Evolutionary conservation across 2,329 filamentous ascomycete genomes (phyloP).

Genomic region (Pseudogymnoascus sp.): DNA sequence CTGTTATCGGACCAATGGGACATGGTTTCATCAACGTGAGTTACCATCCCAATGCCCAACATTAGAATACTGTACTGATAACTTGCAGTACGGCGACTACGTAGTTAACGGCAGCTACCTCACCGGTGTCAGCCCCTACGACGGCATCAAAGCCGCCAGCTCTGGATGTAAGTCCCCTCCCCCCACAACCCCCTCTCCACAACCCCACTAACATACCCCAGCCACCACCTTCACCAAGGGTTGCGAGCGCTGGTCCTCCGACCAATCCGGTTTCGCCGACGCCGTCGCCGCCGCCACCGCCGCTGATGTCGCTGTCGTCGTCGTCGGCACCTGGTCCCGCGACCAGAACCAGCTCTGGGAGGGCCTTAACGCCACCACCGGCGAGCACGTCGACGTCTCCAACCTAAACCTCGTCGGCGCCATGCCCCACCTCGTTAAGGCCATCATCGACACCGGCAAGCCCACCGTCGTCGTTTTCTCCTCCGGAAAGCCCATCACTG

Average conservation of each 20-base stretch:
- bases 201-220: neutral
- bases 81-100: slow-evolving; percentile 58
- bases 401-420: slow-evolving; percentile 60
- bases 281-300: slow-evolving; percentile 56
- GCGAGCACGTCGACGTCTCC: slow-evolving; percentile 61
- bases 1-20: slow-evolving; percentile 69
- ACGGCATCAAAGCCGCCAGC: slow-evolving; percentile 55
- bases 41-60: slow-evolving; percentile 14
- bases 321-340: slow-evolving; percentile 68
- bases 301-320: slow-evolving; percentile 63
- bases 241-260: slow-evolving; percentile 63
- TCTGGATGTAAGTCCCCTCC: slow-evolving; percentile 34
- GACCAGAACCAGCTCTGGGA: slow-evolving; percentile 65
- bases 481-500: slow-evolving; percentile 68
- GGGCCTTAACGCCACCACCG: slow-evolving; percentile 64
- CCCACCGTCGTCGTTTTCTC: slow-evolving; percentile 78
- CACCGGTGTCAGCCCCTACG: slow-evolving; percentile 59
- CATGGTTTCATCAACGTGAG: slow-evolving; percentile 60
- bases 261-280: slow-evolving; percentile 57
- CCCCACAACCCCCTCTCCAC: neutral
- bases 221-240: slow-evolving; percentile 57
- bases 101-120: slow-evolving; percentile 57
- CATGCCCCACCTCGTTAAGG: slow-evolving; percentile 56
- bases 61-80: neutral
- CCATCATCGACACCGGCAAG: slow-evolving; percentile 57